Base-by-base conservation (phyloP, 1,139 yeast species). In the Kodamaea sp. region DNA sequence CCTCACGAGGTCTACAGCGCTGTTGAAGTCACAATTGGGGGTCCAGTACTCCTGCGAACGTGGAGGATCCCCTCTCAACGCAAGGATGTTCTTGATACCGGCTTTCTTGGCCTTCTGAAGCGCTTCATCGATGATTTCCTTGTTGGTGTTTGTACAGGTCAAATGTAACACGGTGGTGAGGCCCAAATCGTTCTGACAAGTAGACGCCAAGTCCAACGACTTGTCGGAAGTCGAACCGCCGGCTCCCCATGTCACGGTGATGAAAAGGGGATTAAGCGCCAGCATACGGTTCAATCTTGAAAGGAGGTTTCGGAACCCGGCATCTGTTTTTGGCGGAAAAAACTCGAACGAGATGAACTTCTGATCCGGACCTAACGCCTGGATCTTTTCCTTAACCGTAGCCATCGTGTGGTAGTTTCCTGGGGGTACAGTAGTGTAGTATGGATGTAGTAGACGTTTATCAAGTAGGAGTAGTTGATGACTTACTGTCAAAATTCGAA, bases 211-310 rank as follows among this genome's bases (percentile, higher is more conserved):
- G 32, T 86, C 94, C 41, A 92, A 63, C 1, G 97, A 85, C 62
- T 88, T 89, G 37, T 78, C 83, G 34, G 94, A 80, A 4, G 97
- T 89, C 3, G 95, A 81, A 2, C 98, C 98, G 24, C 97, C 97
- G 7, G 98, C 97, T 19, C 98, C 98, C 97, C 98, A 92, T 0
- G 99, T 94, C 8, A 94, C 84, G 2, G 96, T 87, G 34, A 90
- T 82, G 57, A 92, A 94, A 15, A 84, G 63, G 3, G 97, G 97
- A 36, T 89, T 90, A 44, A 92, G 66, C 3, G 85, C 83, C 51
- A 85, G 78, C 94, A 92, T 84, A 54, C 99, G 81, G 52, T 79
- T 79, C 61, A 92, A 78, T 61, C 99, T 82, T 22, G 90, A 88
- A 32, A 86, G 67, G 43, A 92, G 66, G 60, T 94, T 92, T 43